Evolutionary conservation across 257 asterid species (phyloP), one percentile per base, ranked within the genome.

Genomic region (Salvia hispanica): DNA sequence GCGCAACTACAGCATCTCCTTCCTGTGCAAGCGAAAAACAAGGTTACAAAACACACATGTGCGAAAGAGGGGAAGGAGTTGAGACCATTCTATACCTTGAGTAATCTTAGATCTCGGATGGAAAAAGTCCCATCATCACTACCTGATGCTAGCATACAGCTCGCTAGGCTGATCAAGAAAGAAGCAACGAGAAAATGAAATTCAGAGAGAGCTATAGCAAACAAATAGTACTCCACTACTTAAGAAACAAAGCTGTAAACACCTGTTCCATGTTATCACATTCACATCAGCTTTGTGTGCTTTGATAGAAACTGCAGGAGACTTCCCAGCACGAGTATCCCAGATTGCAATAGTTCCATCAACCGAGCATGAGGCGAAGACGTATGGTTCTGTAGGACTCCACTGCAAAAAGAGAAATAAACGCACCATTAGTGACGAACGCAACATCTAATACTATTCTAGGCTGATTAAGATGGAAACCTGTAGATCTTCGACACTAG

Each of bases 211-310:
- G 66, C 6, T n/a, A 18, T 21, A 39, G 70, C 5, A 69, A 28
- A 40, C 36, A 0, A 68, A 15, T 13, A 25, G 31, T 25, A 44
- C n/a, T n/a, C n/a, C n/a, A n/a, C 25, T 13, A 37, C 8, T 31
- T 2, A 11, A 31, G 6, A 39, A 39, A 54, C 61, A 18, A 58
- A 39, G 28, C 5, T 33, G 56, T 47, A 34, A 66, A 53, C 64
- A 94, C 99, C 95, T 88, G 95, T 88, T 94, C 99, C 99, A 94
- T 42, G 99, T 85, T 43, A 91, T 85, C 39, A 94, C 99, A 79
- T 94, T 94, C 39, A 94, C 99, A 85, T 94, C 99, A 45, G 97
- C 91, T 16, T 87, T 82, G 60, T 94, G 97, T 21, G 96, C 97
- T 55, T 80, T 84, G 65, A 91, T 81, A 7, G 88, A 71, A 57